Evolutionary conservation across 2,329 filamentous ascomycete species (phyloP), one percentile per base, ranked within the genome.

Genomic region (Penicillium griseofulvum): DNA sequence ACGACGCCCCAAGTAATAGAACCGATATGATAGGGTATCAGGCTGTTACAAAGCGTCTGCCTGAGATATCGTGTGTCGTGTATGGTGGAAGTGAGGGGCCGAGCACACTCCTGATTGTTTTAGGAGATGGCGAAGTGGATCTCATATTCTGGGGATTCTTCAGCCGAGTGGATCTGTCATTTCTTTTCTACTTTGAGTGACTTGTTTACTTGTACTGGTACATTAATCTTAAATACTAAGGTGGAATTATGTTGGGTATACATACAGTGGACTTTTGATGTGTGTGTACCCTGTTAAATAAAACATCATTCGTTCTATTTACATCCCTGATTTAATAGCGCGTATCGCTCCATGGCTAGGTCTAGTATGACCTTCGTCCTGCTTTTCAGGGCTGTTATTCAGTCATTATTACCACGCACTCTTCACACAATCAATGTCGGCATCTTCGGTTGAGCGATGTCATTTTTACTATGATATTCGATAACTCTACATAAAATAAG

Each of bases 21-120:
- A 6, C n/a, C 4, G 16, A 17, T 46, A 44, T 61, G 61, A 65
- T 63, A 64, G 60, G 61, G 12, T 22, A 39, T 31, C 26, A 42
- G 36, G 17, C 11, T 46, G 24, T 12, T 44, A n/a, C n/a, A 44
- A 17, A 6, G 17, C 38, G 16, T 37, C 46, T 33, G 10, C 28
- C 34, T 52, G 34, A 28, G 17, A 19, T 48, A 41, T 39, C 16
- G 6, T 19, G 26, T 31, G 22, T 43, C 28, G 19, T 14, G 17
- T 43, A 49, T 12, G 19, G 19, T 33, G 16, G 26, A 41, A 37
- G 33, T 2, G 17, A 43, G 26, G 52, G 46, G 26, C 39, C 19
- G 33, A 45, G 46, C 26, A 12, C 26, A n/a, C 39, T 44, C 39
- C 46, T 45, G 24, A 44, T 51, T 51, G 16, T 26, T 45, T 38